phyloP scores from a whole-genome alignment of 1,139 yeast genomes.

The Pichiaceae sp. region DNA sequence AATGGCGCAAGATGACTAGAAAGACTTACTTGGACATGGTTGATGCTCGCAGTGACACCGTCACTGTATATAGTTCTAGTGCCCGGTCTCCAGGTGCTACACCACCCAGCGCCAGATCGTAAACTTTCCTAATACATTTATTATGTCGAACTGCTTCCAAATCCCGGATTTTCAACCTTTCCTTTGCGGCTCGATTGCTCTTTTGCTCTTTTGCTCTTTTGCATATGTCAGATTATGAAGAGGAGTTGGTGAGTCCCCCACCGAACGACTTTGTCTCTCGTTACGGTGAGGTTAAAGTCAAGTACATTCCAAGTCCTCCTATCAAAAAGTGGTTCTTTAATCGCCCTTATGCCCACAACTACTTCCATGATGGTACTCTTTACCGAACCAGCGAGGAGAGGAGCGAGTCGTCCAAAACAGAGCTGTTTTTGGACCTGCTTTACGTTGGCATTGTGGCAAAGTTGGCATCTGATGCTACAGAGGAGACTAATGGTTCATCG shows the following conservation, averaged over 20 bases:
- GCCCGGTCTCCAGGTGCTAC: no score
- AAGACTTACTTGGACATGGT: constrained; percentile 14
- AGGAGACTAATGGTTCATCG: constrained; percentile 39
- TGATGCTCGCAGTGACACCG: constrained; percentile 15
- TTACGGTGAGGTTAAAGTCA: constrained; percentile 43
- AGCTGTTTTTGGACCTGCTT: constrained; percentile 53
- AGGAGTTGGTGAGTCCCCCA: neutral
- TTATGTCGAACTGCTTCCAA: no score
- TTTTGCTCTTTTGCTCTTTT: no score
- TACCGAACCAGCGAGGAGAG: constrained; percentile 52
- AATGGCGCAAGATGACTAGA: constrained; percentile 30
- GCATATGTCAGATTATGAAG: no score
- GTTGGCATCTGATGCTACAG: constrained; percentile 47
- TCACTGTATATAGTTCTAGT: neutral
- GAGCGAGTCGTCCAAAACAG: constrained; percentile 39
- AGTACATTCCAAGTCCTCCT: constrained; percentile 39
- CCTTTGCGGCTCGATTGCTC: no score
- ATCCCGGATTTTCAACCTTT: no score
- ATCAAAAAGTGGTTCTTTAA: constrained; percentile 34
- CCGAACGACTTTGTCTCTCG: constrained; percentile 33
- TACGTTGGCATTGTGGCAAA: constrained; percentile 61
- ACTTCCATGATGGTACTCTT: constrained; percentile 48
- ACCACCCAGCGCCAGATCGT: no score
- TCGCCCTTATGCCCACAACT: constrained; percentile 54
- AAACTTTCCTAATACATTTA: no score